These are phyloP conservation scores for Ceratocystis destructans DNA, from an alignment of 2,329 filamentous ascomycete species.

Conservation along the genomic window DNA sequence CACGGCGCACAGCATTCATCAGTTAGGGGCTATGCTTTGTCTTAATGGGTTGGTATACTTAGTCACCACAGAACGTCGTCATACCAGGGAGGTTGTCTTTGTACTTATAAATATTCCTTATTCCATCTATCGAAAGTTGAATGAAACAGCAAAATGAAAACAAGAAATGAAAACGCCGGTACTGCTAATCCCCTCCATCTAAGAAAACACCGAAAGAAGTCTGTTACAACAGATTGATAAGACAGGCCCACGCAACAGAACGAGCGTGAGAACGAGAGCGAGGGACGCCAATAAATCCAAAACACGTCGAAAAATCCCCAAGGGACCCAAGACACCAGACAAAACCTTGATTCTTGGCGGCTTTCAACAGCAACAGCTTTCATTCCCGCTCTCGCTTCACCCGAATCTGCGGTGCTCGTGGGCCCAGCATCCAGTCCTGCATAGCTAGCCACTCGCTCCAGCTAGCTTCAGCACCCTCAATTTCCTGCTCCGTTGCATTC, in stretches of 20 bases:
- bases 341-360: neutral
- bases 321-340: neutral
- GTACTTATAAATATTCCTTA: conserved; percentile 3
- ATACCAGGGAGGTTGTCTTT: neutral
- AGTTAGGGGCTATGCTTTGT: neutral
- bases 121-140: neutral
- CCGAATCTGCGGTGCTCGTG: conserved; percentile 43
- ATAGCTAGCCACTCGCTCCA: conserved; percentile 96
- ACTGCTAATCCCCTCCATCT: neutral
- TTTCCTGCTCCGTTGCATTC: conserved; percentile 65
- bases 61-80: neutral
- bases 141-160: neutral
- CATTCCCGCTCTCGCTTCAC: conserved; percentile 14
- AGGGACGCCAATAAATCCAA: neutral
- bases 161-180: neutral
- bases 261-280: neutral
- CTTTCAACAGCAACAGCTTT: neutral
- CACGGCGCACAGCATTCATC: neutral
- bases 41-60: neutral
- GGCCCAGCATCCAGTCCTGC: conserved; percentile 98
- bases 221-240: too few relatives aligned
- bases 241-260: neutral
- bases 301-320: neutral
- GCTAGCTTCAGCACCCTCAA: conserved; percentile 63
- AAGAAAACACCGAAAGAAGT: conserved; percentile 1